phyloP scores from a whole-genome alignment of 2,329 filamentous ascomycete species.

The Penicillium brevicompactum region DNA sequence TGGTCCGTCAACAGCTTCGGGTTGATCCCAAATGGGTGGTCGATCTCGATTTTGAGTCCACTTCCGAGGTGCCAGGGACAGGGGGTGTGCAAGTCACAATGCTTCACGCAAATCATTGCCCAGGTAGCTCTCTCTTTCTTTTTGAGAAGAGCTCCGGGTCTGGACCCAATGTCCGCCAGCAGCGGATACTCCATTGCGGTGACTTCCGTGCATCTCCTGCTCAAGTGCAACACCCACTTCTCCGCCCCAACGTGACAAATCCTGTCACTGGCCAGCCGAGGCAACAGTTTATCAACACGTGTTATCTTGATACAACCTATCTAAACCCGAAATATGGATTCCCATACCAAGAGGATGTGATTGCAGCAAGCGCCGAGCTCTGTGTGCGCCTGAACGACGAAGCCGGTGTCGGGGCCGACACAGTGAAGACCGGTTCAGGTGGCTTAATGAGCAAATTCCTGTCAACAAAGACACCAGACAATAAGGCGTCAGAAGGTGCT shows the following conservation, averaged over 20 bases:
- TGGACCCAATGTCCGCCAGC: constrained; percentile 61
- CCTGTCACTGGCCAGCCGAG: constrained; percentile 68
- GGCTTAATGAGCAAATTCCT: constrained; percentile 67
- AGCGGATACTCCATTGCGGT: constrained; percentile 89
- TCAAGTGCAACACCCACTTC: constrained; percentile 78
- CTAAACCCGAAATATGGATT: constrained; percentile 95
- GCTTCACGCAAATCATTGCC: constrained; percentile 96
- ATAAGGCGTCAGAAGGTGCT: constrained; percentile 26
- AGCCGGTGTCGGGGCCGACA: constrained; percentile 58
- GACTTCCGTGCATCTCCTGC: constrained; percentile 90
- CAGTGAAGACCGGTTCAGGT: constrained; percentile 57
- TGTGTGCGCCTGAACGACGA: constrained; percentile 76
- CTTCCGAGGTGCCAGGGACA: constrained; percentile 76
- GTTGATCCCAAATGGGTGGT: constrained; percentile 86
- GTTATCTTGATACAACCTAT: constrained; percentile 97
- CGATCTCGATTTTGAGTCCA: constrained; percentile 80
- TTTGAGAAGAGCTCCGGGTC: constrained; percentile 77
- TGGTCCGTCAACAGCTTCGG: constrained; percentile 81
- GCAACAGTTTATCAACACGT: constrained; percentile 89
- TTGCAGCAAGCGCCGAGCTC: constrained; percentile 82
- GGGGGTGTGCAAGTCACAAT: constrained; percentile 86
- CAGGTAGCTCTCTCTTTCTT: constrained; percentile 88
- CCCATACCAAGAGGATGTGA: constrained; percentile 83
- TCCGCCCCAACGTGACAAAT: constrained; percentile 75
- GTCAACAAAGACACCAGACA: constrained; percentile 44